Evolutionary conservation across 2,329 filamentous ascomycete species (phyloP).

Genomic region (Apiospora saccharicola): DNA sequence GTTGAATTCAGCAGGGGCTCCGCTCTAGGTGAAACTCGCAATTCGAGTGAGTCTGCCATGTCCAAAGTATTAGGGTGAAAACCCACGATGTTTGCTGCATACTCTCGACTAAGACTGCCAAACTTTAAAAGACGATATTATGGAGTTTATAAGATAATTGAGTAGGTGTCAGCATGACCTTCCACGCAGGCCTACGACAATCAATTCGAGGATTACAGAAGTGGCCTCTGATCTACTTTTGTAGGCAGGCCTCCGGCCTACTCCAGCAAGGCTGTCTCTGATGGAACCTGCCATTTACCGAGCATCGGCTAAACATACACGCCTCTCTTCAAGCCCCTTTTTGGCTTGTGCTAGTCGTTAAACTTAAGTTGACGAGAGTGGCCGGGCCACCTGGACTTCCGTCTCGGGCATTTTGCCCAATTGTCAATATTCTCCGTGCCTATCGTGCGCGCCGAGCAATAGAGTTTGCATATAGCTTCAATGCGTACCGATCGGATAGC

Average conservation of each 20-base stretch:
- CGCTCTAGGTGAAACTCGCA: too few relatives aligned
- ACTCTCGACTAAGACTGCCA: background rate
- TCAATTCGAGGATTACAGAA: background rate
- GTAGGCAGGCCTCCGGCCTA: background rate
- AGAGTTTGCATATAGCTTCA: background rate
- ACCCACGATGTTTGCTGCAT: background rate
- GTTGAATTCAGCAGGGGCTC: too few relatives aligned
- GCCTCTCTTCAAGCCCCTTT: background rate
- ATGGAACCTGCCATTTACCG: background rate
- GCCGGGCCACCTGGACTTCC: background rate
- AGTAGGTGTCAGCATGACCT: too few relatives aligned
- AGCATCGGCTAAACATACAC: background rate
- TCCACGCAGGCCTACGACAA: background rate
- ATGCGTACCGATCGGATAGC: background rate
- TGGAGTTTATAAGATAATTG: background rate
- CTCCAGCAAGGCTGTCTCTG: background rate
- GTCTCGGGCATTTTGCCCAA: background rate
- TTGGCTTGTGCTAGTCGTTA: background rate
- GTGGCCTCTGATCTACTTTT: background rate
- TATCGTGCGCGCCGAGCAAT: background rate
- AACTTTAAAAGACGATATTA: background rate
- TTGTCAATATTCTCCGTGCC: background rate
- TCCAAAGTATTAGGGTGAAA: background rate
- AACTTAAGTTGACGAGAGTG: slow-evolving; percentile 1
- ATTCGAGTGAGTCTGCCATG: too few relatives aligned